Evolutionary conservation across 2,329 filamentous ascomycete genomes (phyloP).

Genomic region (Graphilbum fragrans): DNA sequence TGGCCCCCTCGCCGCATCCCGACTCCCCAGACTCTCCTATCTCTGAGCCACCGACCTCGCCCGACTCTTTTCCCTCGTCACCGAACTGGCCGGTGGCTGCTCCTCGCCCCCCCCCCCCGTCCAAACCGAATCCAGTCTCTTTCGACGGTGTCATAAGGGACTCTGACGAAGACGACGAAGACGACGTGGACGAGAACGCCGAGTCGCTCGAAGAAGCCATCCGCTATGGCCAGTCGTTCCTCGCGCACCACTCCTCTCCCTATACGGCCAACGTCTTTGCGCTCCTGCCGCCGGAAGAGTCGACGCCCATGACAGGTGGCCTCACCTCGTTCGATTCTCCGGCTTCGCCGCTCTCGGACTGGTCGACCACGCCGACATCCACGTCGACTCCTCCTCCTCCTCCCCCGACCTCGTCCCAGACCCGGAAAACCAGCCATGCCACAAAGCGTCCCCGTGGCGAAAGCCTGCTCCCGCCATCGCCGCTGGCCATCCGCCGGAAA

Average conservation of each 20-base stretch:
- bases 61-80: background rate
- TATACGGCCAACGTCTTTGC: background rate
- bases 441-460: constrained; percentile 7
- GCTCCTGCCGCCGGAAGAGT: background rate
- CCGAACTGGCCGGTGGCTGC: background rate
- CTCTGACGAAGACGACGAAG: constrained; percentile 1
- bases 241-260: background rate
- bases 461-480: constrained; percentile 20
- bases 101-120: background rate
- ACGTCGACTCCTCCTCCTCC: background rate
- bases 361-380: background rate
- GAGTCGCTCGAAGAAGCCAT: background rate
- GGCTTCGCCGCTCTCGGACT: background rate
- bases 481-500: constrained; percentile 27
- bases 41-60: background rate
- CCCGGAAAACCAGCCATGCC: background rate
- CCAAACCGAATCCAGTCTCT: background rate
- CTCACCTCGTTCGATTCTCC: background rate
- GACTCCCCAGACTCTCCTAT: background rate
- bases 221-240: background rate
- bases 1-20: background rate
- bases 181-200: background rate
- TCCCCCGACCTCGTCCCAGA: background rate
- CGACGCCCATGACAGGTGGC: background rate
- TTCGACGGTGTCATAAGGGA: background rate